These are phyloP conservation scores for Moricandia arvensis DNA, from an alignment of 345 rosid genomes.

Conservation along the genomic window DNA sequence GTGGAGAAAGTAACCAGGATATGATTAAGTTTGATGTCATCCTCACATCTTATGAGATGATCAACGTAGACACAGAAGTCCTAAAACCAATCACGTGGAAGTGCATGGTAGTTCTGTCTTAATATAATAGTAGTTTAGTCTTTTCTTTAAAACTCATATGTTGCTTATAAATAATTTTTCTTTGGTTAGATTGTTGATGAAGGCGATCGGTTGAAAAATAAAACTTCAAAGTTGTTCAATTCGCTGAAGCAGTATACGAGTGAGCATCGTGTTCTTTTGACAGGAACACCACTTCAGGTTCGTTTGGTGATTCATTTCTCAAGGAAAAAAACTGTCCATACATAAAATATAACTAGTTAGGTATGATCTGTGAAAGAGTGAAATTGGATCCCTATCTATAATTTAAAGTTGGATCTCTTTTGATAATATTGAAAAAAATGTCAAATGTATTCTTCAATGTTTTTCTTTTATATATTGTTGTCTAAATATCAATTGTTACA, in stretches of 20 bases:
- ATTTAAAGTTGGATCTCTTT: no score
- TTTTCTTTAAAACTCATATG: neutral
- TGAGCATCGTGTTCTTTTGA: constrained; percentile 1
- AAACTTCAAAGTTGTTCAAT: constrained; percentile 87
- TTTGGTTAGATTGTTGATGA: constrained; percentile 89
- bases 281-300: no score
- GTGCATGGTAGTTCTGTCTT: constrained; percentile 69
- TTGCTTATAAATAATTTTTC: constrained; percentile 26
- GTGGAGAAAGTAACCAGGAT: constrained; percentile 82
- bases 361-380: no score
- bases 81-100: constrained; percentile 94
- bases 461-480: no score
- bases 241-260: constrained; percentile 83
- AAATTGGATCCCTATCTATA: no score
- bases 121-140: neutral
- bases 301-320: no score
- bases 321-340: no score
- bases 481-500: no score
- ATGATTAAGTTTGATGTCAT: constrained; percentile 97
- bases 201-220: constrained; percentile 96
- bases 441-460: no score
- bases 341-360: no score
- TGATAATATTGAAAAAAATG: no score
- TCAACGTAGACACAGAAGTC: constrained; percentile 73
- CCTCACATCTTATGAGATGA: constrained; percentile 96